These are phyloP conservation scores for Monosporascus sp. DNA, from an alignment of 2,329 filamentous ascomycete genomes.

Conservation along the genomic window DNA sequence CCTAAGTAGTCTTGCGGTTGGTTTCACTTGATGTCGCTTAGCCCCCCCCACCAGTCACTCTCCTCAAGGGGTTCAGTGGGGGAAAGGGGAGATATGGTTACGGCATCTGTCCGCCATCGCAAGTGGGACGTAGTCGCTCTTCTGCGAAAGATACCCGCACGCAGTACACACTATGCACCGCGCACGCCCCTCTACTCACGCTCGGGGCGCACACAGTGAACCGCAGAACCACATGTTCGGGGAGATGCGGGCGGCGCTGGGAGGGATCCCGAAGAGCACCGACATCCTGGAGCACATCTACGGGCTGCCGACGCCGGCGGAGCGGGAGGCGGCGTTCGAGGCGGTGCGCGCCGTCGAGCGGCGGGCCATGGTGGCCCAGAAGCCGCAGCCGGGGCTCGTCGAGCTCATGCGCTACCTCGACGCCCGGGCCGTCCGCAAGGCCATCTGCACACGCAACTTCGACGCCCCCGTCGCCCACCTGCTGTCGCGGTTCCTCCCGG, in stretches of 20 bases:
- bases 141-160: too few species aligned
- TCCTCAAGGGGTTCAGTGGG: too few species aligned
- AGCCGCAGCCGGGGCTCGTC: conserved; percentile 74
- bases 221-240: conserved; percentile 95
- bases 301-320: conserved; percentile 54
- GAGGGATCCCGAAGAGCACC: conserved; percentile 57
- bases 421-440: conserved; percentile 61
- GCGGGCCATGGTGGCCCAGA: conserved; percentile 71
- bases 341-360: conserved; percentile 77
- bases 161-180: too few species aligned
- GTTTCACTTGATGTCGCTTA: too few species aligned
- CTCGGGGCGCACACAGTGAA: conserved; percentile 45
- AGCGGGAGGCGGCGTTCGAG: conserved; percentile 60
- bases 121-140: too few species aligned
- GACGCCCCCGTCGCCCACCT: conserved; percentile 72
- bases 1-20: too few species aligned
- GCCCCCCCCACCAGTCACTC: too few species aligned
- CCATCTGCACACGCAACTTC: conserved; percentile 92
- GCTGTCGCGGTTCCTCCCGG: conserved; percentile 66
- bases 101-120: too few species aligned
- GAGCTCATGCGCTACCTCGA: conserved; percentile 81
- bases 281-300: conserved; percentile 93
- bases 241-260: conserved; percentile 73
- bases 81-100: too few species aligned
- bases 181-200: too few species aligned